Evolutionary conservation across 208 protist genomes (phyloP).

Genomic region (Kentomonas sorsogonicus): DNA sequence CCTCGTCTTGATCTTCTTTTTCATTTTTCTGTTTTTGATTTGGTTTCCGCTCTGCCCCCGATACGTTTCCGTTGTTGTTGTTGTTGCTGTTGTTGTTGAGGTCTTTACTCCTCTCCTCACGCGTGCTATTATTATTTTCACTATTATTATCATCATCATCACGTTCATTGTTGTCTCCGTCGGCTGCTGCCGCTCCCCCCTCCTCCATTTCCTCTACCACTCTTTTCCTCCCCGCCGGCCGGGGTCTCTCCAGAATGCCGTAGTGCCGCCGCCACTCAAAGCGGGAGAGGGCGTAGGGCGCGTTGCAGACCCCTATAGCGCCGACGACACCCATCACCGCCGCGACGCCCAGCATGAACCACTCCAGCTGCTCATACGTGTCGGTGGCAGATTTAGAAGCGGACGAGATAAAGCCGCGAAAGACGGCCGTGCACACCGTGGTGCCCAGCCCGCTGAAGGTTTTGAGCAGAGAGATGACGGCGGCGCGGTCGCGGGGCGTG

Average conservation of each 20-base stretch:
- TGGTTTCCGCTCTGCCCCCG: conserved; percentile 11
- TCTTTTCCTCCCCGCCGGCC: background rate
- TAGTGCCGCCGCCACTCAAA: conserved; percentile 23
- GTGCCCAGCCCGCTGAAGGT: conserved; percentile 47
- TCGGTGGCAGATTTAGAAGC: background rate
- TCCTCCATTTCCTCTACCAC: conserved; percentile 3
- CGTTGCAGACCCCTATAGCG: conserved; percentile 28
- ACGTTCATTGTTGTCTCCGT: background rate
- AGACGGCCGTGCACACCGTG: conserved; percentile 38
- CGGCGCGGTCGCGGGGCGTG: conserved; percentile 49
- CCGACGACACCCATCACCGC: conserved; percentile 23
- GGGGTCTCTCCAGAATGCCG: too few relatives aligned
- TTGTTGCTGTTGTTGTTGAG: too few relatives aligned
- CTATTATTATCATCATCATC: too few relatives aligned
- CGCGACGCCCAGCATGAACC: conserved; percentile 28
- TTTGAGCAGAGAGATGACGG: conserved; percentile 34
- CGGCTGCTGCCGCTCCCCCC: background rate
- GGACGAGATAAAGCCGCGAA: conserved; percentile 32
- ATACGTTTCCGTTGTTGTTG: too few relatives aligned
- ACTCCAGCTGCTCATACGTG: conserved; percentile 29
- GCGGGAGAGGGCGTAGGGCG: conserved; percentile 35
- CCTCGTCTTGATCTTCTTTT: conserved; percentile 2
- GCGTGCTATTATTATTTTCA: too few relatives aligned
- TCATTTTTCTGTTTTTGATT: background rate
- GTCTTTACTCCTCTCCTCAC: conserved; percentile 16